phyloP scores from a whole-genome alignment of 306 rosid species.

The Cucurbita moschata region DNA sequence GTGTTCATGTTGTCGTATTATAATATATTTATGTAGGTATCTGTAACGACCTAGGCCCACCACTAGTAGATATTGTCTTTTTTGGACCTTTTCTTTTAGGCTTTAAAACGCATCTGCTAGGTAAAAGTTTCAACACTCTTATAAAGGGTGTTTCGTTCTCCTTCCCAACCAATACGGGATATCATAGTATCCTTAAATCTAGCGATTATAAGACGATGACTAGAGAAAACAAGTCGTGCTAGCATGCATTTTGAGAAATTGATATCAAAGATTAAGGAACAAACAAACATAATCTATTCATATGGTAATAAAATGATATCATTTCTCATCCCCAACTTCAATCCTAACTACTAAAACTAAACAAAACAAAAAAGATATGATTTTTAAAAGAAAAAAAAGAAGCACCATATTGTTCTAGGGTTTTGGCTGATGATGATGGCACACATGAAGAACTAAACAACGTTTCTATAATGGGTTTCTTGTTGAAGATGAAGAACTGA shows the following conservation, averaged over 20 bases:
- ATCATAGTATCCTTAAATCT: no score
- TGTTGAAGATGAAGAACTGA: constrained; percentile 13
- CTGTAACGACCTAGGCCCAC: no score
- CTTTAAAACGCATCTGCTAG: no score
- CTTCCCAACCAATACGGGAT: no score
- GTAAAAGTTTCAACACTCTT: no score
- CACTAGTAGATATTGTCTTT: no score
- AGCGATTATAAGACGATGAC: no score
- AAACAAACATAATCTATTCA: not conserved
- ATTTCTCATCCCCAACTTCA: not conserved
- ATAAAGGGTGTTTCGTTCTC: no score
- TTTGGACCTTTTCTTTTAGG: no score
- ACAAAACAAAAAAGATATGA: not conserved
- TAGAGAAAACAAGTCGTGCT: not conserved
- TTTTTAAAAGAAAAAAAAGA: not conserved
- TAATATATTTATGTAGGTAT: no score
- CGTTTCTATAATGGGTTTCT: constrained; percentile 3
- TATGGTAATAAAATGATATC: not conserved
- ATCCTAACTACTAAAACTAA: constrained; percentile 2
- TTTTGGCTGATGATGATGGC: not conserved
- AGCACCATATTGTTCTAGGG: not conserved
- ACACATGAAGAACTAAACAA: no score
- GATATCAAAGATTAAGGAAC: not conserved
- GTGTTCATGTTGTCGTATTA: not conserved
- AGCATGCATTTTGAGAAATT: not conserved